Evolutionary conservation across 1,284 basidiomycete genomes (phyloP), one percentile per base, ranked within the genome.

Genomic region (Sanguinoderma infundibulare): DNA sequence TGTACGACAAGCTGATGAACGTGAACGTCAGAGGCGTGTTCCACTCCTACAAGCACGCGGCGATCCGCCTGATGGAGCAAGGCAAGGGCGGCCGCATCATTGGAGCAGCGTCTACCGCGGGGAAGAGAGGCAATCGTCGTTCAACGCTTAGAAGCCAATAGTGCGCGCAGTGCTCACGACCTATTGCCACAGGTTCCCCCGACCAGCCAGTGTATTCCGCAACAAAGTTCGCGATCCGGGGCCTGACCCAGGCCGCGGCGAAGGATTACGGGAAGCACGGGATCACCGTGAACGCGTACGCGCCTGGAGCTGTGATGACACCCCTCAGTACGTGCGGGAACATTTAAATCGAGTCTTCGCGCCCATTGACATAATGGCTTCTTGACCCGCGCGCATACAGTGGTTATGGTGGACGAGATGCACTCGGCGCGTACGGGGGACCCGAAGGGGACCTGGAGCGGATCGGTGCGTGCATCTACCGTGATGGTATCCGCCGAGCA

Each of bases 371-470:
- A n/a, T n/a, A n/a, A n/a, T n/a, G n/a, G 24, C n/a, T 24, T 22
- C 14, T 38, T 26, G n/a, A 9, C n/a, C n/a, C n/a, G n/a, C 9
- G n/a, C 28, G 32, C 47, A 22, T 24, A 15, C 17, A 68, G 67
- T 66, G 50, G 44, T 34, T 0, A 55, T 57, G 3, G 56, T 68
- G 3, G 67, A 68, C 35, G 62, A 65, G 38, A 56, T 62, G 51
- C 60, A 62, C 38, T 54, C 67, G 2, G 46, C 20, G 22, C 56
- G 49, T 34, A 62, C 76, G 77, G 53, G 70, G 63, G 30, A 71
- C 69, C 81, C 82, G 79, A 39, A 77, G 67, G 15, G 83, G 69
- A 26, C 67, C 71, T 54, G 82, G 81, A 66, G 81, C 77, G 66
- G 81, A 80, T 49, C 81, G 77, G 68, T 84, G 81, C 38, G 54